Evolutionary conservation across 179 eudicot species (phyloP).

Genomic region (Silene coronaria): DNA sequence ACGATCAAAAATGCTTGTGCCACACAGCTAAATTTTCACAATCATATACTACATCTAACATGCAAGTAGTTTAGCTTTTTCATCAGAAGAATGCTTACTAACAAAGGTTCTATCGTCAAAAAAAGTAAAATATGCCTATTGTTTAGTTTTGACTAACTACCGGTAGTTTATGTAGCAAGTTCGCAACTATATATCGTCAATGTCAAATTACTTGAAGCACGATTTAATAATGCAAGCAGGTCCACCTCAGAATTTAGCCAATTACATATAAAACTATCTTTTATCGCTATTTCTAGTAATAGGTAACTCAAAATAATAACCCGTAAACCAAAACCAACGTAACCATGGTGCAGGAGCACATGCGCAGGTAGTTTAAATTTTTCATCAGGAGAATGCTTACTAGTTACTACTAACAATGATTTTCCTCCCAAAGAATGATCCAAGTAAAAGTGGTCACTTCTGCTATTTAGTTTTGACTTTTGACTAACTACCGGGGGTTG

Average conservation of each 20-base stretch:
- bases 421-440: background rate
- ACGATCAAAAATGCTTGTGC: background rate
- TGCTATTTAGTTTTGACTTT: background rate
- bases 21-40: background rate
- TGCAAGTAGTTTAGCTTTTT: background rate
- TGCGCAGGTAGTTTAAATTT: slow-evolving; percentile 35
- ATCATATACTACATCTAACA: background rate
- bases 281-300: background rate
- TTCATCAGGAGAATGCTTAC: background rate
- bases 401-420: background rate
- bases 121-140: background rate
- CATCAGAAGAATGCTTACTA: background rate
- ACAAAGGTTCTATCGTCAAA: background rate
- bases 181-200: background rate
- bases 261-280: background rate
- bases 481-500: background rate
- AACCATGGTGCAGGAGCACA: slow-evolving; percentile 89
- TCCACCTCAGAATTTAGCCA: background rate
- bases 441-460: background rate
- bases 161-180: background rate
- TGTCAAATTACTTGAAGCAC: background rate
- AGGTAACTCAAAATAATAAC: too few species aligned
- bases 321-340: slow-evolving; percentile 11
- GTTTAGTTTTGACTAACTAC: background rate
- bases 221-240: background rate